These are phyloP conservation scores for Haemoproteus tartakovskyi DNA, from an alignment of 169 alveolate genomes.

Conservation along the genomic window DNA sequence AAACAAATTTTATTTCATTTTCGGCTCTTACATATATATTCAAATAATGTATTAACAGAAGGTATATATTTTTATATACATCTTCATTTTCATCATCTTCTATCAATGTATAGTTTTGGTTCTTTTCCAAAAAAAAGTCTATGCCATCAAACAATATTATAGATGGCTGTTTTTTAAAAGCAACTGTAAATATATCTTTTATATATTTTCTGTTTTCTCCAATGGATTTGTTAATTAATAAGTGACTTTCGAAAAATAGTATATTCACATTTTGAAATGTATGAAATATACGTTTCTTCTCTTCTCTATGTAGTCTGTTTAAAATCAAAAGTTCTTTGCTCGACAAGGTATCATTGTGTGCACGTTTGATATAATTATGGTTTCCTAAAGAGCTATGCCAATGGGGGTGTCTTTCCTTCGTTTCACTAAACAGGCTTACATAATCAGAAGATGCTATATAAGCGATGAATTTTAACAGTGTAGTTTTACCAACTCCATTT, in stretches of 20 bases:
- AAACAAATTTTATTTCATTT: slow-evolving; percentile 45
- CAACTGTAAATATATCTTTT: slow-evolving; percentile 19
- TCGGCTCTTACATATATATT: slow-evolving; percentile 18
- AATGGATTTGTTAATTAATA: slow-evolving; percentile 54
- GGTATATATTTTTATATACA: slow-evolving; percentile 60
- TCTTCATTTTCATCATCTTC: slow-evolving; percentile 61
- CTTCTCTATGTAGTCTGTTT: slow-evolving; percentile 1
- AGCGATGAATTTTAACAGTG: slow-evolving; percentile 30
- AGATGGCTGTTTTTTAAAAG: slow-evolving; percentile 60
- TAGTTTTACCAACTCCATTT: slow-evolving; percentile 50
- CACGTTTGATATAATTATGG: not conserved
- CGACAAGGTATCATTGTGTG: not conserved
- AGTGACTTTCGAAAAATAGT: slow-evolving; percentile 53
- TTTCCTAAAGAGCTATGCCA: not conserved
- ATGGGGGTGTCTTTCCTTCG: not conserved
- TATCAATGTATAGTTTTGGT: slow-evolving; percentile 11
- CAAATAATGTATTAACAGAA: slow-evolving; percentile 42
- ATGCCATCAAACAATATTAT: slow-evolving; percentile 57
- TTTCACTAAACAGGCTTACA: slow-evolving; percentile 5
- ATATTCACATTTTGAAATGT: slow-evolving; percentile 53
- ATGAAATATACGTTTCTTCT: slow-evolving; percentile 23
- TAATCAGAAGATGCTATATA: slow-evolving; percentile 19
- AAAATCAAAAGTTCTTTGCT: not conserved
- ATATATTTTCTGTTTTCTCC: slow-evolving; percentile 58
- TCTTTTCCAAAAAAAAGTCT: slow-evolving; percentile 54